These are phyloP conservation scores for Aspergillus sp. DNA, from an alignment of 2,329 filamentous ascomycete genomes.

Conservation along the genomic window DNA sequence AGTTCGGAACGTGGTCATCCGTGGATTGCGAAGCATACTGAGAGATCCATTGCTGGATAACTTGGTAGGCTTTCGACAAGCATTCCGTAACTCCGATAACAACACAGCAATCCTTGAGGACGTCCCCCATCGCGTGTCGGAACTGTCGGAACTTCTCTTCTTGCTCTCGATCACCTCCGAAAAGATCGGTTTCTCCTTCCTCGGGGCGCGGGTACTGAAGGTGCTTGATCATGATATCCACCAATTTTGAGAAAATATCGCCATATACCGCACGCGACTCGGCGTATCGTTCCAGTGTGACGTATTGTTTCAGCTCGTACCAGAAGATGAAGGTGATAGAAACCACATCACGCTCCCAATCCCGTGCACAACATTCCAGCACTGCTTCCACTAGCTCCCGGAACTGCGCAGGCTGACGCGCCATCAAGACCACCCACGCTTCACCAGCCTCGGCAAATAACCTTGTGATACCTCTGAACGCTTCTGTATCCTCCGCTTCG, in stretches of 20 bases:
- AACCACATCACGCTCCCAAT: slow-evolving; percentile 87
- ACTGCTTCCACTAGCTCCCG: slow-evolving; percentile 82
- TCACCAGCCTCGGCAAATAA: slow-evolving; percentile 92
- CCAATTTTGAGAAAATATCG: slow-evolving; percentile 82
- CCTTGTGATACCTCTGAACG: slow-evolving; percentile 83
- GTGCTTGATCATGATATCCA: slow-evolving; percentile 89
- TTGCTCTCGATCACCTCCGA: slow-evolving; percentile 91
- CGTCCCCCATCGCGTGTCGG: slow-evolving; percentile 95
- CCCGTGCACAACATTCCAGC: slow-evolving; percentile 84
- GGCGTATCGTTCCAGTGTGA: slow-evolving; percentile 86
- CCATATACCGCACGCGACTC: slow-evolving; percentile 73
- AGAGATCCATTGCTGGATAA: slow-evolving; percentile 86
- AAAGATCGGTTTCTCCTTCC: slow-evolving; percentile 75
- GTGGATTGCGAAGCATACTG: slow-evolving; percentile 76
- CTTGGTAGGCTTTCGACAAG: slow-evolving; percentile 79
- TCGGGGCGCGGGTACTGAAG: slow-evolving; percentile 83
- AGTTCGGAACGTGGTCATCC: slow-evolving; percentile 77
- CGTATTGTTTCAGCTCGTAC: slow-evolving; percentile 97
- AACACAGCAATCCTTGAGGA: slow-evolving; percentile 93
- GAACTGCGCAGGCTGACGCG: slow-evolving; percentile 78
- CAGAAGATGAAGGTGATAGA: slow-evolving; percentile 95
- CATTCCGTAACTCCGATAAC: slow-evolving; percentile 94
- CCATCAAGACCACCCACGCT: slow-evolving; percentile 90
- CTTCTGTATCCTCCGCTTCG: slow-evolving; percentile 78
- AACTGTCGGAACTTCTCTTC: slow-evolving; percentile 98